These are phyloP conservation scores for Uronychia setigera DNA, from an alignment of 73 alveolate species.

Conservation along the genomic window DNA sequence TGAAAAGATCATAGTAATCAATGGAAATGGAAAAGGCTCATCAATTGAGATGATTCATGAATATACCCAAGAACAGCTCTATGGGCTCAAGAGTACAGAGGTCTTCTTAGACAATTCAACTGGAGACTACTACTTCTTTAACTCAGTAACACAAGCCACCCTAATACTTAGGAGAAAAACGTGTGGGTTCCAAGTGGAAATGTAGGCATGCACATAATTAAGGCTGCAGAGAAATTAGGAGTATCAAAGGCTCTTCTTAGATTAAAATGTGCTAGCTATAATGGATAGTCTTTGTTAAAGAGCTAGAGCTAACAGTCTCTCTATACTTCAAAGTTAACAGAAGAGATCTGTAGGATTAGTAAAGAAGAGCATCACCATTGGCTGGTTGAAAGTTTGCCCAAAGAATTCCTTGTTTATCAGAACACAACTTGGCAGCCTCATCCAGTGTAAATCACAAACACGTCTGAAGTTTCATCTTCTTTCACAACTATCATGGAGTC, in stretches of 20 bases:
- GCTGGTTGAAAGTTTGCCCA: conserved; percentile 69
- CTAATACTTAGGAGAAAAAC: conserved; percentile 46
- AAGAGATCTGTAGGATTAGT: conserved; percentile 61
- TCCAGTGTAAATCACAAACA: conserved; percentile 78
- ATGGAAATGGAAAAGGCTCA: conserved; percentile 85
- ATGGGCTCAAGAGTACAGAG: conserved; percentile 56
- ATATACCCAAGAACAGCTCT: conserved; percentile 42
- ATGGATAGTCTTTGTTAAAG: conserved; percentile 6
- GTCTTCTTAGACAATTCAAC: conserved; percentile 90
- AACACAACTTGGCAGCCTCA: conserved; percentile 94
- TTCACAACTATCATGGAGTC: conserved; percentile 85
- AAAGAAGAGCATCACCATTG: conserved; percentile 81
- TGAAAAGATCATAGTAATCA: conserved; percentile 68
- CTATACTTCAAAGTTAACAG: conserved; percentile 57
- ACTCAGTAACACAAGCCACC: conserved; percentile 5
- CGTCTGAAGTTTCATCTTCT: conserved; percentile 41
- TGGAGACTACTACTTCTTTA: conserved; percentile 91
- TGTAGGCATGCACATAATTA: conserved; percentile 90
- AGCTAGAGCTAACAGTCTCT: conserved; percentile 12
- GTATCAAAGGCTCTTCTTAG: not conserved
- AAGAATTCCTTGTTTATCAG: conserved; percentile 83
- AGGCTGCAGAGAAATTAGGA: conserved; percentile 15
- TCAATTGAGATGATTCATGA: conserved; percentile 64
- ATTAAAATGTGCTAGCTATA: not conserved
- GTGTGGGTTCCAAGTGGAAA: conserved; percentile 93